Percentiles rank a stretch among this genome's conserved stretches.
Conservation (phyloP, 768 basidiomycete species). For the Asterophora lycoperdoides region DNA sequence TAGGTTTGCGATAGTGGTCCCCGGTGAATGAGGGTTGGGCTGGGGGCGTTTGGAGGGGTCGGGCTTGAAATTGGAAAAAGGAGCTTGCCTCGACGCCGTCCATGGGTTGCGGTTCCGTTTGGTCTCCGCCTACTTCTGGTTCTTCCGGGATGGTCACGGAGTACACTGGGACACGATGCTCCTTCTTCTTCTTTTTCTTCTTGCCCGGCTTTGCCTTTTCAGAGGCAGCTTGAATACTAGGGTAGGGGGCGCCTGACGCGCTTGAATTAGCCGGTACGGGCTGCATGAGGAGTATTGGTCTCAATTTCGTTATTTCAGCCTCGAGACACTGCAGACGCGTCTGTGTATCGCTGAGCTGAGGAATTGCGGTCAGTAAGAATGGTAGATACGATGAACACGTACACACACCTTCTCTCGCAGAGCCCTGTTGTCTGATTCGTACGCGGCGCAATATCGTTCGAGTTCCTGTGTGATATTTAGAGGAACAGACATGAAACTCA, state of each 20-base stretch:
- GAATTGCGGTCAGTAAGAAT: conserved; percentile 1
- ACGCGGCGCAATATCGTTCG: conserved; percentile 44
- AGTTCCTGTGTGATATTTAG: conserved; percentile 40
- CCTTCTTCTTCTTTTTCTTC: conserved; percentile 21
- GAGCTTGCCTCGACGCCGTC: conserved; percentile 13
- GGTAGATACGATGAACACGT: background rate
- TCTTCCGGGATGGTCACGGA: conserved; percentile 9
- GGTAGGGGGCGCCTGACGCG: conserved; percentile 25
- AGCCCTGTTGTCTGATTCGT: conserved; percentile 58
- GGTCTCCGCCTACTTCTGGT: conserved; percentile 7
- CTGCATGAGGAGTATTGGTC: conserved; percentile 67
- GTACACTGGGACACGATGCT: conserved; percentile 12
- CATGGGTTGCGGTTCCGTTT: conserved; percentile 8
- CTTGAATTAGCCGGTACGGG: conserved; percentile 32
- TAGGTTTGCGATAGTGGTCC: conserved; percentile 23
- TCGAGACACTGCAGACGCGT: conserved; percentile 53
- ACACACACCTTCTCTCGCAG: conserved; percentile 56
- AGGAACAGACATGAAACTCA: conserved; percentile 2
- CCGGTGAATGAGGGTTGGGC: conserved; percentile 16
- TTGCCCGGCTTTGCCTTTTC: conserved; percentile 23
- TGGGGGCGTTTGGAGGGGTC: conserved; percentile 5
- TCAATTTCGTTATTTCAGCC: conserved; percentile 58
- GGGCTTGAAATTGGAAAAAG: conserved; percentile 20
- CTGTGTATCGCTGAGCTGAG: conserved; percentile 57
- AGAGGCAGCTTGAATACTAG: conserved; percentile 18